These are phyloP conservation scores for Leccinum longicurvipes DNA, from an alignment of 768 basidiomycete species.

Conservation along the genomic window DNA sequence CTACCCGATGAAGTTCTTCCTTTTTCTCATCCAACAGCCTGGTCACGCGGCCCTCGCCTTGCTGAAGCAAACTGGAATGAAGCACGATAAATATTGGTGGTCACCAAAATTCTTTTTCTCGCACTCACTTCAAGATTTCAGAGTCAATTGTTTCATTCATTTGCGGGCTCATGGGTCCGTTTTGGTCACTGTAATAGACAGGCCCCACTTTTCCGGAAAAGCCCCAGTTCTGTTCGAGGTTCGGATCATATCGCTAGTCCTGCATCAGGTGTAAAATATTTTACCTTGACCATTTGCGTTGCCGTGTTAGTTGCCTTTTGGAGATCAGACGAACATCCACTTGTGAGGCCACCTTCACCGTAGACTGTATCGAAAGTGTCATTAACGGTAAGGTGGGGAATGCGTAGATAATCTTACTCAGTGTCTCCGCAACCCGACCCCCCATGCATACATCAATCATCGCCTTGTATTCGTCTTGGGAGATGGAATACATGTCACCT, in stretches of 20 bases:
- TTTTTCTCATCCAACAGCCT: constrained; percentile 61
- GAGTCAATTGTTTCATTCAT: constrained; percentile 84
- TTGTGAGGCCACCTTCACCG: constrained; percentile 83
- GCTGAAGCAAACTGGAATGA: constrained; percentile 55
- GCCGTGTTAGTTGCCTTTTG: constrained; percentile 76
- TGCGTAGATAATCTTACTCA: constrained; percentile 48
- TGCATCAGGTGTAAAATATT: constrained; percentile 8
- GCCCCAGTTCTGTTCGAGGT: constrained; percentile 58
- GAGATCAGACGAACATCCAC: constrained; percentile 90
- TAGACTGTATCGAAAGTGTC: constrained; percentile 53
- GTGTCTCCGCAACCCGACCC: constrained; percentile 91
- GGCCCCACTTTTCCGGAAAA: constrained; percentile 80
- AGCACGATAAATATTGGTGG: too few species aligned
- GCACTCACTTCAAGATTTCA: constrained; percentile 75
- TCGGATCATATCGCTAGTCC: not conserved
- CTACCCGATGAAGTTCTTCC: constrained; percentile 73
- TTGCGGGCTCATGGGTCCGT: constrained; percentile 65
- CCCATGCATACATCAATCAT: constrained; percentile 91
- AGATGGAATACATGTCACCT: constrained; percentile 70
- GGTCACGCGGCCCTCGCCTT: constrained; percentile 64
- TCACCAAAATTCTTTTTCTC: not conserved
- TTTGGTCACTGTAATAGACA: constrained; percentile 72
- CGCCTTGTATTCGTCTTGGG: constrained; percentile 71
- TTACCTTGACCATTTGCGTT: constrained; percentile 84
- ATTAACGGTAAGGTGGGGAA: constrained; percentile 1